Percentiles rank a stretch among this genome's conserved stretches.
Evolutionary conservation across 2,329 filamentous ascomycete species (phyloP).

Genomic region (Penicillium sclerotiorum): DNA sequence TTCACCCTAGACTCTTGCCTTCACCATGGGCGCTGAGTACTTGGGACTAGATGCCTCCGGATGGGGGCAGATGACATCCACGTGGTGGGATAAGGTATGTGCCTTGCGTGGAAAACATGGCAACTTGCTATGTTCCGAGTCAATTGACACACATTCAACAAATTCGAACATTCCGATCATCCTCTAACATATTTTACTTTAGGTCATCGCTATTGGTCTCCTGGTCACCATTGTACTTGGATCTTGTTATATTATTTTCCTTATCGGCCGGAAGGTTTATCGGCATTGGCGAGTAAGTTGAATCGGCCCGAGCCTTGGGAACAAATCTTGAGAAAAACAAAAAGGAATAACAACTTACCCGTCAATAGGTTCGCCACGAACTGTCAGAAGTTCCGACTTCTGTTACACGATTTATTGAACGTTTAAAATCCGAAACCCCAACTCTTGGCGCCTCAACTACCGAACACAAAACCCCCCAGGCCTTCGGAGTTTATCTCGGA

Average conservation of each 20-base stretch:
- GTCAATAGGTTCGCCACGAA: background rate
- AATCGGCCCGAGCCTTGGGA: background rate
- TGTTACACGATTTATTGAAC: slow-evolving; percentile 1
- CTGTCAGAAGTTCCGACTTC: slow-evolving; percentile 3
- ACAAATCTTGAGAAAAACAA: background rate
- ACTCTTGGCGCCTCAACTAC: too few relatives aligned
- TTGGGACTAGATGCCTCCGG: background rate
- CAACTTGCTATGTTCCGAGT: too few relatives aligned
- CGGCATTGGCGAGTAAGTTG: slow-evolving; percentile 7
- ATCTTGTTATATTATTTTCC: background rate
- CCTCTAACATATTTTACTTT: background rate
- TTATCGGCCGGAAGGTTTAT: background rate
- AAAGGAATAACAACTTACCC: background rate
- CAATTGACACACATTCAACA: background rate
- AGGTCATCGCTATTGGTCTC: background rate
- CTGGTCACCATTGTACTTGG: slow-evolving; percentile 3
- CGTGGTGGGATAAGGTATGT: slow-evolving; percentile 6
- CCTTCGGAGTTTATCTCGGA: slow-evolving; percentile 4
- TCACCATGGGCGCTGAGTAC: slow-evolving; percentile 1
- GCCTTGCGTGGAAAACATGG: too few relatives aligned
- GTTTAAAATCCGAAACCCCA: background rate
- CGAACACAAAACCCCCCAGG: background rate
- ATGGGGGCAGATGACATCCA: slow-evolving; percentile 5
- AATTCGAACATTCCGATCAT: background rate
- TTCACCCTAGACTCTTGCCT: background rate